phyloP scores from a whole-genome alignment of 2,329 filamentous ascomycete genomes.

The Fusarium pseudocircinatum region DNA sequence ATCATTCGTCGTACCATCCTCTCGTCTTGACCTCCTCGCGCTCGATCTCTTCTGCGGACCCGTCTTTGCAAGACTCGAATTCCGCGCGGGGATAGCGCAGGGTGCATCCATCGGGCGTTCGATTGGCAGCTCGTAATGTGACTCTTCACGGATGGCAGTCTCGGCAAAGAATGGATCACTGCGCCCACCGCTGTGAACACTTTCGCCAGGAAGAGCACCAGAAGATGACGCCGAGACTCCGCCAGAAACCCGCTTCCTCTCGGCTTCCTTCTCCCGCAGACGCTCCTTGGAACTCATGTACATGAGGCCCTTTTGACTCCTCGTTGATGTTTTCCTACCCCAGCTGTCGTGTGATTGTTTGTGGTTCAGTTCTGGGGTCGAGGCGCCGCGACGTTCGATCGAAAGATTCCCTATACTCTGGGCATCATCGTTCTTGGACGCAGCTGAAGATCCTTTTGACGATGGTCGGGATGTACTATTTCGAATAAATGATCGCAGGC shows the following conservation, averaged over 20 bases:
- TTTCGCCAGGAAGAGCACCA: slow-evolving; percentile 51
- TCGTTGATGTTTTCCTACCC: slow-evolving; percentile 64
- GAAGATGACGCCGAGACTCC: slow-evolving; percentile 33
- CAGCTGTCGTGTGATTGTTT: slow-evolving; percentile 70
- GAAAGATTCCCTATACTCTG: slow-evolving; percentile 72
- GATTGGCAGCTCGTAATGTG: slow-evolving; percentile 45
- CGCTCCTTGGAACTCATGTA: slow-evolving; percentile 79
- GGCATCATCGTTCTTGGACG: slow-evolving; percentile 66
- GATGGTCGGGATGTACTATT: slow-evolving; percentile 63
- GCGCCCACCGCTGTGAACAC: slow-evolving; percentile 50
- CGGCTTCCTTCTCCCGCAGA: slow-evolving; percentile 69
- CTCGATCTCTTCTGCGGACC: slow-evolving; percentile 64
- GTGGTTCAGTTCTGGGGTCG: slow-evolving; percentile 60
- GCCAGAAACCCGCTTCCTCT: slow-evolving; percentile 63
- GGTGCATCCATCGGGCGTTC: slow-evolving; percentile 50
- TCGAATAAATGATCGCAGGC: slow-evolving; percentile 69
- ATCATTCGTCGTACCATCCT: slow-evolving; percentile 51
- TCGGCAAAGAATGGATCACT: slow-evolving; percentile 63
- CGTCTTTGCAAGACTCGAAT: slow-evolving; percentile 73
- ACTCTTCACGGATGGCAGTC: slow-evolving; percentile 66
- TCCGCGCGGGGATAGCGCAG: slow-evolving; percentile 70
- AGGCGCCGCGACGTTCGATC: slow-evolving; percentile 65
- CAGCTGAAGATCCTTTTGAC: slow-evolving; percentile 64
- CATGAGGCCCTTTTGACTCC: slow-evolving; percentile 68
- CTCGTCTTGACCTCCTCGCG: slow-evolving; percentile 59